Percentiles rank a stretch among this genome's conserved stretches.
These are phyloP conservation scores for Corrigiola litoralis DNA, from an alignment of 179 eudicot species.

Conservation along the genomic window DNA sequence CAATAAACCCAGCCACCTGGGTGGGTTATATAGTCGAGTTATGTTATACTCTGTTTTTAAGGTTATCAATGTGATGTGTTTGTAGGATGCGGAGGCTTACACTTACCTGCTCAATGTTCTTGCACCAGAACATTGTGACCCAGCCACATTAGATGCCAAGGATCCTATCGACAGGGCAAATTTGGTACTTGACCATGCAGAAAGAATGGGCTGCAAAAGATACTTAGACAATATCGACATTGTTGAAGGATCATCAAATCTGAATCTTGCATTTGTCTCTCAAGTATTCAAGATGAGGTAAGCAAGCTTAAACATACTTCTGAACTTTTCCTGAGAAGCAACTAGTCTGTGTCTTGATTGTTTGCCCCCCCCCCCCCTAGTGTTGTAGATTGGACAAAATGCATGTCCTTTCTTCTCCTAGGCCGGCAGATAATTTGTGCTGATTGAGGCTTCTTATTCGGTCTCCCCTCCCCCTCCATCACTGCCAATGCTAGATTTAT, in stretches of 20 bases:
- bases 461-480: neutral
- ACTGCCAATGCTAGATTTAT: neutral
- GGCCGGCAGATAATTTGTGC: neutral
- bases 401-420: neutral
- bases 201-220: conserved; percentile 89
- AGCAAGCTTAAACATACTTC: neutral
- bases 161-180: conserved; percentile 71
- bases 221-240: conserved; percentile 69
- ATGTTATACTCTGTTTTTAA: neutral
- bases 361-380: too few species aligned
- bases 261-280: conserved; percentile 89
- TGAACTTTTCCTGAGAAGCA: neutral
- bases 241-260: conserved; percentile 76
- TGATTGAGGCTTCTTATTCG: neutral
- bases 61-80: conserved; percentile 18
- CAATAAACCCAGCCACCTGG: too few species aligned
- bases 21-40: too few species aligned
- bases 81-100: conserved; percentile 81
- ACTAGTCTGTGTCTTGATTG: neutral
- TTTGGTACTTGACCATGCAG: conserved; percentile 89
- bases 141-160: conserved; percentile 62
- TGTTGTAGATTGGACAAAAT: neutral
- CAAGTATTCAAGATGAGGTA: conserved; percentile 89
- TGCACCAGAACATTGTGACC: conserved; percentile 79
- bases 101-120: conserved; percentile 76